Conservation (phyloP, 83 land plant genomes). For the Isoetes engelmannii region DNA sequence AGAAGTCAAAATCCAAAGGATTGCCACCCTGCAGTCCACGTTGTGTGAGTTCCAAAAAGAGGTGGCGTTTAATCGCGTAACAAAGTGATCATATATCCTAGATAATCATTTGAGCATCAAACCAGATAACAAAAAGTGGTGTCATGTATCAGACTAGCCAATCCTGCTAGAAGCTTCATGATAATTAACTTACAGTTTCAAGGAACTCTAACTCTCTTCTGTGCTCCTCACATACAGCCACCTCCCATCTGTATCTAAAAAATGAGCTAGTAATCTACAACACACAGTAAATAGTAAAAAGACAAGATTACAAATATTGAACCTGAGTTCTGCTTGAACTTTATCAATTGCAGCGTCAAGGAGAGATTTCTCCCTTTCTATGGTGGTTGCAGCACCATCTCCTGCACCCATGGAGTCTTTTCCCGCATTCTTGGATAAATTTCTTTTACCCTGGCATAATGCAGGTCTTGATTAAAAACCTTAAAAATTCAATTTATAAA, state of each 20-base stretch:
- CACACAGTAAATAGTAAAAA: background rate
- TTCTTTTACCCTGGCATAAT: too few species aligned
- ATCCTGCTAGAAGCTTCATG: background rate
- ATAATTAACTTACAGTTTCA: constrained; percentile 56
- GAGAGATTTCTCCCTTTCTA: constrained; percentile 67
- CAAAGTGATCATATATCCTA: background rate
- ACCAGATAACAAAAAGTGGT: background rate
- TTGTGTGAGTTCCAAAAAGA: background rate
- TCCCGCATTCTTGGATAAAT: constrained; percentile 18
- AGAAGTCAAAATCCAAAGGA: constrained; percentile 79
- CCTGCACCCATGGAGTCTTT: constrained; percentile 79
- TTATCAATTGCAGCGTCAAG: constrained; percentile 68
- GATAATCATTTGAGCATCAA: background rate
- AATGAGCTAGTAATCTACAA: constrained; percentile 13
- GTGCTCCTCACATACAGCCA: constrained; percentile 81
- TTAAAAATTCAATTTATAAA: too few species aligned
- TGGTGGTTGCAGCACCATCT: constrained; percentile 57
- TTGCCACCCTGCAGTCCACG: constrained; percentile 70
- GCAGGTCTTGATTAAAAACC: too few species aligned
- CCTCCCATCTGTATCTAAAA: constrained; percentile 59
- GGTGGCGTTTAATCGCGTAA: background rate
- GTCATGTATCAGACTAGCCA: background rate
- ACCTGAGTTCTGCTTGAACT: constrained; percentile 88
- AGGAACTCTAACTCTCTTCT: constrained; percentile 89
- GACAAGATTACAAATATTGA: background rate